Percentiles rank a stretch among this genome's conserved stretches.
These are phyloP conservation scores for Amylocystis lapponica DNA, from an alignment of 768 basidiomycete genomes.

Conservation along the genomic window DNA sequence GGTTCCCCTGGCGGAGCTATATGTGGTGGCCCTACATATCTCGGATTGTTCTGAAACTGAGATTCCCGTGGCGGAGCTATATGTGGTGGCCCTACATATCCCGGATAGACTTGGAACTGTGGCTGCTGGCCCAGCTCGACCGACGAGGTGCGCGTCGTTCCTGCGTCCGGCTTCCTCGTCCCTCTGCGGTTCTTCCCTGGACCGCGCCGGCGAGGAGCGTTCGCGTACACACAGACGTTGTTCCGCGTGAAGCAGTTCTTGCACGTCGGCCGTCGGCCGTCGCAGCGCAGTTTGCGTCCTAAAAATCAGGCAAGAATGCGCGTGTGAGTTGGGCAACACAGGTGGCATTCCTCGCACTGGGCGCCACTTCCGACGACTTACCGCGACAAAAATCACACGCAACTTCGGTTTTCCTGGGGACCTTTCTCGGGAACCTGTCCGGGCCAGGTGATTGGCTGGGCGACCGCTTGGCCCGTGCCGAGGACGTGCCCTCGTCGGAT, in stretches of 20 bases:
- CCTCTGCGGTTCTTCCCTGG: constrained; percentile 60
- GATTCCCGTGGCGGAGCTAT: no score
- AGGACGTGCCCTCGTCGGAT: constrained; percentile 2
- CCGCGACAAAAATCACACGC: constrained; percentile 81
- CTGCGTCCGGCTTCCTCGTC: constrained; percentile 4
- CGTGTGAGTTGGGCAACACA: constrained; percentile 6
- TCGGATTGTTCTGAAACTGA: no score
- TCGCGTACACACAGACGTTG: constrained; percentile 48
- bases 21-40: no score
- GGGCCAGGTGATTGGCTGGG: constrained; percentile 5
- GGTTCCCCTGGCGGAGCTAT: no score
- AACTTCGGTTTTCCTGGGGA: constrained; percentile 42
- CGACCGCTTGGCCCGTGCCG: constrained; percentile 1
- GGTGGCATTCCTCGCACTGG: no score
- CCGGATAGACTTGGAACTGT: no score
- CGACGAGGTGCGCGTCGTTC: no score
- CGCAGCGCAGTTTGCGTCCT: constrained; percentile 76
- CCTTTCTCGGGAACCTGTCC: constrained; percentile 10
- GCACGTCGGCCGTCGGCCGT: constrained; percentile 63
- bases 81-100: no score
- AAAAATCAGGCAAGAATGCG: constrained; percentile 7
- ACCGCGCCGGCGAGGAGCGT: constrained; percentile 52
- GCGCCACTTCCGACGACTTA: constrained; percentile 24
- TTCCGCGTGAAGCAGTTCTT: constrained; percentile 54
- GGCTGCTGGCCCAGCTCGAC: no score